Conservation (phyloP, 2,329 filamentous ascomycete genomes). For the Pestalotiopsis sp. region DNA sequence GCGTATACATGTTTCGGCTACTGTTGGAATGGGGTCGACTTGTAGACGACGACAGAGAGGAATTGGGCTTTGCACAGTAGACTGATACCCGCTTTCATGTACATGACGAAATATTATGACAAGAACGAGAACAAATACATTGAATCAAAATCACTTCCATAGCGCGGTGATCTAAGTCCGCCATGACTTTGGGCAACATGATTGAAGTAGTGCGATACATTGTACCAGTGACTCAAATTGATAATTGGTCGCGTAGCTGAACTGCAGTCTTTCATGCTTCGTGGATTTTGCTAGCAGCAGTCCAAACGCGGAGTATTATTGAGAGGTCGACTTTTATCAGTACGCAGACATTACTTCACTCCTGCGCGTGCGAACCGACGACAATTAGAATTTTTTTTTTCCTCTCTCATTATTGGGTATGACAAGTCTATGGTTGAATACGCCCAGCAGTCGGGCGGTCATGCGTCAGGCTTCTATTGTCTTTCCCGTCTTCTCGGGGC, state of each 20-base stretch:
- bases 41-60: conserved; percentile 41
- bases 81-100: too few relatives aligned
- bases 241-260: too few relatives aligned
- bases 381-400: not conserved
- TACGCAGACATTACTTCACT: not conserved
- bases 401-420: conserved; percentile 18
- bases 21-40: conserved; percentile 50
- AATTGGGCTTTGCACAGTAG: conserved; percentile 31
- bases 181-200: too few relatives aligned
- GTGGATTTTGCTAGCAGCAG: too few relatives aligned
- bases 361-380: not conserved
- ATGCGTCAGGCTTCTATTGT: conserved; percentile 48
- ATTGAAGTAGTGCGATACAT: too few relatives aligned
- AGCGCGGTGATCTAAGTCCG: too few relatives aligned
- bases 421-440: conserved; percentile 17
- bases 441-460: conserved; percentile 9
- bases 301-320: too few relatives aligned
- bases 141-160: too few relatives aligned
- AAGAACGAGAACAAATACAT: not conserved
- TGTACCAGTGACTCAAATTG: too few relatives aligned
- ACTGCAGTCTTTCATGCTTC: too few relatives aligned
- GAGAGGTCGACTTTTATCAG: not conserved
- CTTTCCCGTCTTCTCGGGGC: conserved; percentile 83
- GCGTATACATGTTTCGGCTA: conserved; percentile 59
- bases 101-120: not conserved